Evolutionary conservation across 148 eudicot species (phyloP).

Genomic region (Diospyros lotus): DNA sequence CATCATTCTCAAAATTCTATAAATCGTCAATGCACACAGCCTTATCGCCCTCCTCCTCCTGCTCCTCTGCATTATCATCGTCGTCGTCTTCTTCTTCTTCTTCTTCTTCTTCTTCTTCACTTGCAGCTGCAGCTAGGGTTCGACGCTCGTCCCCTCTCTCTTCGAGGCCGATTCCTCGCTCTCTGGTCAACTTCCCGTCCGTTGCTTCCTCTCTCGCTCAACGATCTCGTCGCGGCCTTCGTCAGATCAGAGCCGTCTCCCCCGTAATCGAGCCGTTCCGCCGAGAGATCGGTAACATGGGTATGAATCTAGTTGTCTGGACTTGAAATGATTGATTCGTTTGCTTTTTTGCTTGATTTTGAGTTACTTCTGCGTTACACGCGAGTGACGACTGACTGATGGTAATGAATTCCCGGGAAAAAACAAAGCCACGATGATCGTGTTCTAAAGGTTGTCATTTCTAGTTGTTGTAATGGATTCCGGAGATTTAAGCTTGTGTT

Average conservation of each 20-base stretch:
- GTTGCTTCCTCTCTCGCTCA: slow-evolving; percentile 29
- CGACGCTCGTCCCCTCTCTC: slow-evolving; percentile 38
- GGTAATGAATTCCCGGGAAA: neutral
- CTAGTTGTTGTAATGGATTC: neutral
- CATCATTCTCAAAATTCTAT: too few relatives aligned
- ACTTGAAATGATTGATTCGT: neutral
- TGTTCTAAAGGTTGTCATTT: too few relatives aligned
- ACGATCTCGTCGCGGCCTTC: slow-evolving; percentile 36
- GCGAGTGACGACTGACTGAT: neutral
- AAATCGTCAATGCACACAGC: too few relatives aligned
- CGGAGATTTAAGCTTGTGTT: neutral
- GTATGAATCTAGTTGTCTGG: slow-evolving; percentile 26
- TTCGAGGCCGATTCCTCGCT: slow-evolving; percentile 18
- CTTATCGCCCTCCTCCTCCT: too few relatives aligned
- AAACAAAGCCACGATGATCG: too few relatives aligned
- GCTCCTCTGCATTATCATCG: too few relatives aligned
- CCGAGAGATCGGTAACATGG: slow-evolving; percentile 74
- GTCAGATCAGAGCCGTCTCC: slow-evolving; percentile 45
- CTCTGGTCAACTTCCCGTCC: slow-evolving; percentile 24
- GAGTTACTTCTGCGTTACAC: neutral
- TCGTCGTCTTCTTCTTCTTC: slow-evolving; percentile 7
- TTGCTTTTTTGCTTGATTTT: neutral
- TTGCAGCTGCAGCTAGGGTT: slow-evolving; percentile 36
- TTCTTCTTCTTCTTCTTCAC: slow-evolving; percentile 26
- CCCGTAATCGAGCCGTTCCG: slow-evolving; percentile 59